Base-by-base conservation (phyloP, 225 moss, liverwort and hornwort genomes). In the Pleurozium schreberi region DNA sequence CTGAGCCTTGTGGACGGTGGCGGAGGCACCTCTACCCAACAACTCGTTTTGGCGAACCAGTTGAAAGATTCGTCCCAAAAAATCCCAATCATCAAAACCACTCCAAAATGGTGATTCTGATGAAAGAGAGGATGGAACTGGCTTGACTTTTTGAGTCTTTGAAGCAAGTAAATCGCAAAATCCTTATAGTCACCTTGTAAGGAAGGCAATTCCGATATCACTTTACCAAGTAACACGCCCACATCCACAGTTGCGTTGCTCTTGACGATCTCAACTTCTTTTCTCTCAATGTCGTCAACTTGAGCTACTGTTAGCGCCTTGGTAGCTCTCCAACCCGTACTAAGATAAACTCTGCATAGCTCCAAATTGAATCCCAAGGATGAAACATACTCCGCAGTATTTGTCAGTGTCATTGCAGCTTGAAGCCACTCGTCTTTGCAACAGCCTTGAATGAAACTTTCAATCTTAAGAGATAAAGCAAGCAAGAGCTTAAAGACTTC, bases 21-120 rank as follows among this genome's bases (percentile, higher is more conserved):
- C 88, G 2, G 55, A 55, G 45, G 75, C 1, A 55, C 84, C 88
- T 1, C 7, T 75, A 14, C 88, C 88, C 65, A 84, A 40, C 9
- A 7, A 1, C 49, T 52, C 8, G 15, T 11, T 16, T 50, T 18
- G 63, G 2, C 16, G 22, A 52, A 30, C 53, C 20, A 23, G 1
- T 65, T 22, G 65, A 68, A 68, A 84, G 26, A 84, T 0, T 52
- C 30, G 27, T 84, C 40, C 84, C 6, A 9, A 3, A 21, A 68
- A 26, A n/a, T n/a, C 27, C 8, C 3, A 19, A 18, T 62, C 49
- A 3, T 15, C 27, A 2, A 85, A 8, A 0, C 6, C 6, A 1
- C 31, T 66, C 66, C 55, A 31, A 7, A 61, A 38, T 14, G 65
- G 10, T 10, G 40, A 68, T 2, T 50, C 11, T 3, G 12, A 8